Evolutionary conservation across 768 basidiomycete species (phyloP).

Genomic region (Lepiota brunneoincarnata): DNA sequence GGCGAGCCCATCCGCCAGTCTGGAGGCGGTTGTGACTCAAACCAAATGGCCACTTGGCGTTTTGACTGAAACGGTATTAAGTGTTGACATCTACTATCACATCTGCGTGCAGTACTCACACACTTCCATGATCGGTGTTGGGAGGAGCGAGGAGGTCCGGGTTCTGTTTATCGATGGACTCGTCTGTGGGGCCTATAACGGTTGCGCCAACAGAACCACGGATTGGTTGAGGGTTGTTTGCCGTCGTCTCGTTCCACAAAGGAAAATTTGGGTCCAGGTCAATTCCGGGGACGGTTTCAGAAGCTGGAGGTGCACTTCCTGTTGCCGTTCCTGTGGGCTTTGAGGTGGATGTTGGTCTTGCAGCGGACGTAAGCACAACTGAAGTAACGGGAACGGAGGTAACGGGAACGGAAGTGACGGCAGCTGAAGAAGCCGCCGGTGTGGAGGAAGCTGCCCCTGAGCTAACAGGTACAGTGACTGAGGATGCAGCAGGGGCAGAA

Average conservation of each 20-base stretch:
- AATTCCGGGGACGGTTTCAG: slow-evolving; percentile 43
- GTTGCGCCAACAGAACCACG: slow-evolving; percentile 38
- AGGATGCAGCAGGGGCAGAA: slow-evolving; percentile 23
- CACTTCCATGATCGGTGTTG: slow-evolving; percentile 39
- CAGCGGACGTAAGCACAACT: neutral
- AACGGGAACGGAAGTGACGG: slow-evolving; percentile 13
- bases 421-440: slow-evolving; percentile 15
- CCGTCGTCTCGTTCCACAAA: slow-evolving; percentile 29
- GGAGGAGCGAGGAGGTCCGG: slow-evolving; percentile 43
- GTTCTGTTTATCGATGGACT: slow-evolving; percentile 39
- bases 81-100: neutral
- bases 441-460: slow-evolving; percentile 17
- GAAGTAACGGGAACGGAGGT: neutral
- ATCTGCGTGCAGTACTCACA: slow-evolving; percentile 27
- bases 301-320: slow-evolving; percentile 22
- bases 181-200: slow-evolving; percentile 41
- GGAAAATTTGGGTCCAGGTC: slow-evolving; percentile 41
- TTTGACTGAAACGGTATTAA: slow-evolving; percentile 27
- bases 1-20: slow-evolving; percentile 58
- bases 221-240: slow-evolving; percentile 28
- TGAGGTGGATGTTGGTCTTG: slow-evolving; percentile 16
- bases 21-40: slow-evolving; percentile 56
- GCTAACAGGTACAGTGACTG: slow-evolving; percentile 15
- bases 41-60: slow-evolving; percentile 57
- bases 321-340: slow-evolving; percentile 14